Conservation (phyloP, 257 asterid species). For the Capsicum chinense region DNA sequence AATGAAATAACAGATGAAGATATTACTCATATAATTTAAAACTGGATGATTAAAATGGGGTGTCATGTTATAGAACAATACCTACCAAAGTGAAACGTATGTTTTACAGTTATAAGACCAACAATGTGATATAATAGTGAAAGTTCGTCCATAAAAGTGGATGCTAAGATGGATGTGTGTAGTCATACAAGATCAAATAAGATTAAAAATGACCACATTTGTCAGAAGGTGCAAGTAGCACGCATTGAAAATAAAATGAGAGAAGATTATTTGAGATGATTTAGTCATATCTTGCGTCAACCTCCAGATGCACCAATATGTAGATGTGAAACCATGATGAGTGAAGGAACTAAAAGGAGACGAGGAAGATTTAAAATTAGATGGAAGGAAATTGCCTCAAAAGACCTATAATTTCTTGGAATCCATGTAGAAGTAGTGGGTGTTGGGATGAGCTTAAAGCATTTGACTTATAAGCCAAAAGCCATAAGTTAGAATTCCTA, state of each 20-base stretch:
- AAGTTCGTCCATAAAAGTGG: background rate
- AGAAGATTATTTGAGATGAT: background rate
- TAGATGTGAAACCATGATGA: background rate
- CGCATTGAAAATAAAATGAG: background rate
- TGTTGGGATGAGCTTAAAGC: no score
- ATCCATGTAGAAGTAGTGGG: background rate
- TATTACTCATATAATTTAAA: background rate
- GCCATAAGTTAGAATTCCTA: no score
- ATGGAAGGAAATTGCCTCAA: background rate
- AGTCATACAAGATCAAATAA: background rate
- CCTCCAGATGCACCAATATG: background rate
- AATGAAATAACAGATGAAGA: background rate
- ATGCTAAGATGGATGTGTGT: background rate
- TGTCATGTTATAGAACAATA: background rate
- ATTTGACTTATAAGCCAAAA: no score
- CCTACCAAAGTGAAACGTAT: background rate
- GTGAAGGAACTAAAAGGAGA: conserved; percentile 8
- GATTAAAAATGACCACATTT: background rate
- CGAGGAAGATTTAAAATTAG: background rate
- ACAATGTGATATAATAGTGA: background rate
- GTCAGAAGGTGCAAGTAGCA: background rate
- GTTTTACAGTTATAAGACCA: background rate
- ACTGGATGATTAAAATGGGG: background rate
- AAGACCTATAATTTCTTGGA: background rate
- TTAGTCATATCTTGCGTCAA: background rate